Base-by-base conservation (phyloP, 495 filamentous ascomycete species). In the Acidomyces sp. region DNA sequence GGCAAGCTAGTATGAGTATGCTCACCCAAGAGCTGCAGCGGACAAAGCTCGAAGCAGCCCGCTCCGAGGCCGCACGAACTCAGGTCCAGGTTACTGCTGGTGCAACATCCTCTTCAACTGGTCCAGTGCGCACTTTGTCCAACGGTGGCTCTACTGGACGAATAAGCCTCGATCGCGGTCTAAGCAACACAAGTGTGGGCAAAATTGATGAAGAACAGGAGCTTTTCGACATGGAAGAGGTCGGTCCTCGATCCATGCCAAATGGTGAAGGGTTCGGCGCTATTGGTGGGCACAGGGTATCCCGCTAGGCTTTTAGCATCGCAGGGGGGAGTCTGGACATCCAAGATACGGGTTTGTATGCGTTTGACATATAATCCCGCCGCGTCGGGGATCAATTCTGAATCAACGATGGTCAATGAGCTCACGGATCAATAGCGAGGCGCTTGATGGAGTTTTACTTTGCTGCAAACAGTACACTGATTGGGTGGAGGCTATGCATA, bases 1-100 rank as follows among this genome's bases (percentile, higher is more conserved):
- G 76, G 13, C 72, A 77, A 46, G 46, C 49, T 16, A 58, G 49
- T 19, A 62, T 64, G 59, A 59, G 59, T 44, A 59, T 62, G 55
- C 59, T 61, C 42, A 67, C 53, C 50, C 68, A 58, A 45, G 61
- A 67, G 37, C 51, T 71, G 27, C 62, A 65, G 41, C 59, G 62
- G 17, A 61, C 64, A 7, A 61, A 61, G 19, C 53, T 69, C 3
- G 47, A 53, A 20, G 41, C 31, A 2, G 34, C 34, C 10, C 23
- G 29, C 4, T 7, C 7, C 26, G n/a, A n/a, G n/a, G n/a, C n/a
- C n/a, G n/a, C n/a, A n/a, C n/a, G n/a, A n/a, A 35, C 43, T 4
- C 32, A 41, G 18, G 22, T 24, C 1, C 24, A 33, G 12, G 19
- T 38, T n/a, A 24, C 25, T 26, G 25, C 28, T 6, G 33, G 46